phyloP scores from a whole-genome alignment of 306 rosid genomes.

The Cicer bijugum region DNA sequence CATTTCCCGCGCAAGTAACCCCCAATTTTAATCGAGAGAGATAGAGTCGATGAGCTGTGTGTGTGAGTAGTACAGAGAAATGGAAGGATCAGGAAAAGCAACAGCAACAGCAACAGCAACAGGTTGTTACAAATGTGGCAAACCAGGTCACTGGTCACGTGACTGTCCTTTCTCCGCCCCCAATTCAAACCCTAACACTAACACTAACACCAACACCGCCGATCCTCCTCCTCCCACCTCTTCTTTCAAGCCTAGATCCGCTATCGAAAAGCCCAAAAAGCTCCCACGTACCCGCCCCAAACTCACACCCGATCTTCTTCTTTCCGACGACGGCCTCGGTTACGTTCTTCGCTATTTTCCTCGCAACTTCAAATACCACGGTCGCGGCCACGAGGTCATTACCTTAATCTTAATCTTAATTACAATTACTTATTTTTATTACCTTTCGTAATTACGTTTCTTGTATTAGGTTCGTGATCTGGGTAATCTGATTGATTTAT shows the following conservation, averaged over 20 bases:
- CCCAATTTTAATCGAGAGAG: not conserved
- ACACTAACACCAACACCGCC: constrained; percentile 37
- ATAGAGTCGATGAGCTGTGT: not conserved
- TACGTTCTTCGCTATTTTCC: constrained; percentile 95
- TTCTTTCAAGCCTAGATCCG: constrained; percentile 45
- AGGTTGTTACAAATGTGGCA: constrained; percentile 95
- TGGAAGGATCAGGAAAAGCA: constrained; percentile 47
- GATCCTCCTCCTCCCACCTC: constrained; percentile 44
- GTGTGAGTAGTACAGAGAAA: constrained; percentile 37
- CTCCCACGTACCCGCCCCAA: constrained; percentile 68
- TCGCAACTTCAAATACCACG: constrained; percentile 75
- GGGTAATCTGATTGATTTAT: constrained; percentile 73
- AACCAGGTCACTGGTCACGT: constrained; percentile 98
- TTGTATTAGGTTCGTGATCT: constrained; percentile 69
- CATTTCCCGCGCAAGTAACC: constrained; percentile 41
- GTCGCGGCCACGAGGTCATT: constrained; percentile 84
- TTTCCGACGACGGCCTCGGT: constrained; percentile 93
- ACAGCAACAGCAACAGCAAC: constrained; percentile 56
- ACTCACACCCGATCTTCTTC: constrained; percentile 82
- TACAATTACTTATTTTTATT: too few relatives aligned
- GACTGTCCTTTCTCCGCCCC: constrained; percentile 78
- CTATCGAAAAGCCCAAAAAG: constrained; percentile 63
- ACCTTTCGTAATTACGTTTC: too few relatives aligned
- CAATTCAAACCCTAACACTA: constrained; percentile 38
- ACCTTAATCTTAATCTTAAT: not conserved